Evolutionary conservation across 805 yeast genomes (phyloP), one percentile per base, ranked within the genome.

Genomic region (Saturnispora besseyi): DNA sequence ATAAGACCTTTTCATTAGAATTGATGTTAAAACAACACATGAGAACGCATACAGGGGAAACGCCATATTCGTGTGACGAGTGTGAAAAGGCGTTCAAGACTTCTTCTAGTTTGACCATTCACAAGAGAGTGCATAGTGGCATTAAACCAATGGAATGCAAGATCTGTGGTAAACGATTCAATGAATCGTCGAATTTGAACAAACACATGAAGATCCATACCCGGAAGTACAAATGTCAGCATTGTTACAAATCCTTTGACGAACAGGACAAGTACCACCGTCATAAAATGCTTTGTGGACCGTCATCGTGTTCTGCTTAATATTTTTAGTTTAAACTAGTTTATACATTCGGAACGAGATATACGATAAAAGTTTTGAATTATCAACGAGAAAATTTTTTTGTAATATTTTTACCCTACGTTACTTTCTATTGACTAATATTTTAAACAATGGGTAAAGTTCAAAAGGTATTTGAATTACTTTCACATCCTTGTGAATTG

Each of bases 21-120:
- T 70, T 83, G 31, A 84, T 84, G 75, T 71, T 93, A 41, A 74
- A 75, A 41, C 96, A 88, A 65, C 99, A 93, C 65, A 65, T 76
- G 70, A 71, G 96, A 47, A 81, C 78, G 3, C 98, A 91, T 63
- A 80, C 91, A 1, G 96, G 96, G 2, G 97, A 89, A 59, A 85
- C 81, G 60, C 98, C 98, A 1, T 89, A 75, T 63, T 65, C 64
- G 48, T 91, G 99, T 64, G 70, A 74, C 26, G 61, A 71, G 1
- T 91, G 99, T 64, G 82, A 77, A 4, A 90, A 88, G 63, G 63
- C 70, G 26, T 91, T 91, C 69, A 84, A 96, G 10, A 87, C 95
- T 2, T 77, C 86, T 29, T 82, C 93, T 4, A 82, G 93, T 13
- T 70, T 90, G 42, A 83, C 88, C 1, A 87, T 91, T 30, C 98